These are phyloP conservation scores for Cyberlindnera amylophila DNA, from an alignment of 805 yeast genomes.

Conservation along the genomic window DNA sequence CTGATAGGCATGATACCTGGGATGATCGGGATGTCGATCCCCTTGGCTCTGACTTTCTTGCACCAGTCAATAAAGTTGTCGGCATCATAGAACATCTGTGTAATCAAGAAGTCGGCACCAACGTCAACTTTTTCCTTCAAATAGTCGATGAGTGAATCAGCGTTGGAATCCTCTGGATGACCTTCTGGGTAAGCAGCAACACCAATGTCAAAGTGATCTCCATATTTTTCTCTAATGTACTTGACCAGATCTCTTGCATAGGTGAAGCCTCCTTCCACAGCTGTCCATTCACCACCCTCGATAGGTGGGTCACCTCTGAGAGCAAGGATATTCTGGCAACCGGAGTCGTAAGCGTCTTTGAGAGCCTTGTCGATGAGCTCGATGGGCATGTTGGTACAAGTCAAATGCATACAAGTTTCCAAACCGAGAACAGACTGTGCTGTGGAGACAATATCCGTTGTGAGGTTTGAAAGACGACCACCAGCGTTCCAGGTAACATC, in stretches of 20 bases:
- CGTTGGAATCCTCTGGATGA: constrained; percentile 76
- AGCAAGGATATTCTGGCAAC: constrained; percentile 94
- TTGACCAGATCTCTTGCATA: constrained; percentile 84
- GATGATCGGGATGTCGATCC: constrained; percentile 80
- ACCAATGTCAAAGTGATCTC: constrained; percentile 86
- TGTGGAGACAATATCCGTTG: constrained; percentile 89
- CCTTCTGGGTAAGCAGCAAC: constrained; percentile 99
- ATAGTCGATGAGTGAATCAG: constrained; percentile 48
- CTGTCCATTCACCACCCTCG: constrained; percentile 45
- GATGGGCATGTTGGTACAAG: constrained; percentile 92
- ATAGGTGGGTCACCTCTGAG: constrained; percentile 94
- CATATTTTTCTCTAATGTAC: constrained; percentile 66
- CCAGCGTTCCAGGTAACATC: constrained; percentile 99
- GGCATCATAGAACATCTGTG: constrained; percentile 96
- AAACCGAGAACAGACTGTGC: constrained; percentile 86
- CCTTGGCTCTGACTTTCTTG: constrained; percentile 57
- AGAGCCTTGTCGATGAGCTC: constrained; percentile 80
- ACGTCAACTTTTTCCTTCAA: constrained; percentile 88
- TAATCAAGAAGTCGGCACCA: constrained; percentile 90
- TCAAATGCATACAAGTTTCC: constrained; percentile 97
- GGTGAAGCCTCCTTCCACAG: constrained; percentile 68
- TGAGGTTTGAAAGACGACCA: constrained; percentile 75
- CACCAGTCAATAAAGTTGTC: constrained; percentile 87
- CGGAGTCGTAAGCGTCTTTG: constrained; percentile 78
- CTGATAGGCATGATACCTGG: constrained; percentile 99